Evolutionary conservation across 345 rosid species (phyloP).

Genomic region (Sonneratia caseolaris): DNA sequence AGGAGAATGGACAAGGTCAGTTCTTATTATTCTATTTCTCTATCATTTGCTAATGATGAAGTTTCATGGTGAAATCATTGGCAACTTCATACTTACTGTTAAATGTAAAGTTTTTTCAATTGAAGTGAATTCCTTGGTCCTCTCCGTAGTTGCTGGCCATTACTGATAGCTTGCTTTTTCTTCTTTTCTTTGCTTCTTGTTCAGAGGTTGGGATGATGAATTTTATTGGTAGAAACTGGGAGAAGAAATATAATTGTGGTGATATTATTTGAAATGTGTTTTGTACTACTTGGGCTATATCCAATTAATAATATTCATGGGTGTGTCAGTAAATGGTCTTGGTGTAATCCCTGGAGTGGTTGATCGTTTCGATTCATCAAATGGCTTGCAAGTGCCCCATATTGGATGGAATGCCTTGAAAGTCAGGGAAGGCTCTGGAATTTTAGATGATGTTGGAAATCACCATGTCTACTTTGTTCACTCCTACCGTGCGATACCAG

Average conservation of each 20-base stretch:
- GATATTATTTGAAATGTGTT: background rate
- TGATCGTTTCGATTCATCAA: conserved; percentile 73
- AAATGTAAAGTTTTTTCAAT: background rate
- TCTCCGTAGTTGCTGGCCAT: background rate
- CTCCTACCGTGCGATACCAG: conserved; percentile 88
- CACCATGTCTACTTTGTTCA: conserved; percentile 94
- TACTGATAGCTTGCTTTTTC: background rate
- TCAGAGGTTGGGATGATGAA: background rate
- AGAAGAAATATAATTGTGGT: background rate
- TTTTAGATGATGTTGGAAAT: conserved; percentile 75
- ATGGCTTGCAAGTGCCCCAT: conserved; percentile 78
- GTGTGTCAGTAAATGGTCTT: conserved; percentile 67
- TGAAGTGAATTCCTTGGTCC: background rate
- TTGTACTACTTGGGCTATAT: background rate
- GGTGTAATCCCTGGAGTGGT: conserved; percentile 89
- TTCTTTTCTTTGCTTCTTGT: background rate
- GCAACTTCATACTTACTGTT: background rate
- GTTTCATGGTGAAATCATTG: background rate
- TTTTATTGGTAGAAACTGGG: background rate
- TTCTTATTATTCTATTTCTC: background rate
- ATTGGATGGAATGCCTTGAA: conserved; percentile 99
- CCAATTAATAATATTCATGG: conserved; percentile 8
- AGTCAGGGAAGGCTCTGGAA: conserved; percentile 49
- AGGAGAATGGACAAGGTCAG: conserved; percentile 86
- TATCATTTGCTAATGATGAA: background rate